These are phyloP conservation scores for Aureobasidium lini DNA, from an alignment of 2,329 filamentous ascomycete species.

Conservation along the genomic window DNA sequence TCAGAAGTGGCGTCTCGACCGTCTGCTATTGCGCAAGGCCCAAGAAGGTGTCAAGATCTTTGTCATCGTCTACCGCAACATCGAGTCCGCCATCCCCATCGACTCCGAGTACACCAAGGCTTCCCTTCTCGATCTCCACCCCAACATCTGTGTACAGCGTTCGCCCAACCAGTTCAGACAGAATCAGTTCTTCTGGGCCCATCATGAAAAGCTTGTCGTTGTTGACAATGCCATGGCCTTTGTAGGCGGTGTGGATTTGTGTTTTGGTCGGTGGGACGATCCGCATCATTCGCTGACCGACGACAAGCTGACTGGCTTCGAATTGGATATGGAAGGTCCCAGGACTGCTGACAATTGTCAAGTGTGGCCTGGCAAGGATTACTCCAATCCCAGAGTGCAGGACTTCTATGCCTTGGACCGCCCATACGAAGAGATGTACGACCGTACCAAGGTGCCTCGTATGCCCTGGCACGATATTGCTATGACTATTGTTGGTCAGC, in stretches of 20 bases:
- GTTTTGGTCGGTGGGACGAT: constrained; percentile 95
- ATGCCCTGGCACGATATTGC: constrained; percentile 99
- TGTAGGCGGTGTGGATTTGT: constrained; percentile 89
- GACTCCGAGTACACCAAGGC: constrained; percentile 98
- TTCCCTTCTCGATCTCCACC: constrained; percentile 87
- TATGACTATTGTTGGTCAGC: constrained; percentile 96
- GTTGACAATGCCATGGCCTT: constrained; percentile 96
- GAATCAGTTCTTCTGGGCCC: constrained; percentile 98
- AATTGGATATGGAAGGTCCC: constrained; percentile 61
- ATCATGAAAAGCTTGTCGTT: constrained; percentile 96
- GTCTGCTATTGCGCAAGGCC: constrained; percentile 87
- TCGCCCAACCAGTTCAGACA: constrained; percentile 98
- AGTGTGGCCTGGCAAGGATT: constrained; percentile 95
- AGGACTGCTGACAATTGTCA: constrained; percentile 93
- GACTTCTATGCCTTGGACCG: constrained; percentile 91
- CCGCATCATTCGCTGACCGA: constrained; percentile 86
- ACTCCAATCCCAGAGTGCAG: constrained; percentile 90
- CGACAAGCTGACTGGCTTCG: constrained; percentile 92
- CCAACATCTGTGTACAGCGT: constrained; percentile 91
- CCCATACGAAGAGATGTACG: constrained; percentile 98
- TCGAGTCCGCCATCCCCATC: constrained; percentile 93
- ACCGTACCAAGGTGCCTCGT: constrained; percentile 75
- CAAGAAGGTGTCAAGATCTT: constrained; percentile 95
- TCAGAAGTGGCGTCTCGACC: constrained; percentile 93
- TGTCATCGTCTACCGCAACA: constrained; percentile 95